Evolutionary conservation across 139 green algal genomes (phyloP).

Genomic region (Desmodesmus armatus): DNA sequence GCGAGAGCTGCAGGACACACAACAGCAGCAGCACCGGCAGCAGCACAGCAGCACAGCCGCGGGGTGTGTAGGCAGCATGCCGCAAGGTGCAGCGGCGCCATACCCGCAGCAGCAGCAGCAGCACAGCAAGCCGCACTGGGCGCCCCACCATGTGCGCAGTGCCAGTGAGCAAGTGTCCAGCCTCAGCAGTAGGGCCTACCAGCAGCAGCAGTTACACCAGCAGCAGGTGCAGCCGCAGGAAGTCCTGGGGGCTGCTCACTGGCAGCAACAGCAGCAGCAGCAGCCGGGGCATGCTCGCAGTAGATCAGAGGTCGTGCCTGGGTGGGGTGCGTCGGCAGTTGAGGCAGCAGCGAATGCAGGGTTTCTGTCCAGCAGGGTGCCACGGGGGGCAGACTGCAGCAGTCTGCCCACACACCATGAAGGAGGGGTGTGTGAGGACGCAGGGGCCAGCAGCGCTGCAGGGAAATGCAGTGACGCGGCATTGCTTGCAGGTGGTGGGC

Average conservation of each 20-base stretch:
- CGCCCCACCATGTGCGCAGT: conserved; percentile 15
- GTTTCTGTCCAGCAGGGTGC: not conserved
- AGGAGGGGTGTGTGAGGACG: not conserved
- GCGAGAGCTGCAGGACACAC: conserved; percentile 12
- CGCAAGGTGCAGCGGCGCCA: too few species aligned
- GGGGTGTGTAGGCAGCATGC: not conserved
- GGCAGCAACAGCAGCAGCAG: not conserved
- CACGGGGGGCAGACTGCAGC: too few species aligned
- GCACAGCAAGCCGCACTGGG: conserved; percentile 10
- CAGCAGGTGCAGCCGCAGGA: not conserved
- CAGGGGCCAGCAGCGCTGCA: not conserved
- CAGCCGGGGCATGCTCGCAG: conserved; percentile 11
- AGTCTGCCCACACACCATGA: not conserved
- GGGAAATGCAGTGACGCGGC: not conserved
- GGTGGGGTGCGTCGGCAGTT: conserved; percentile 2
- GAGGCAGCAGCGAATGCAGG: not conserved
- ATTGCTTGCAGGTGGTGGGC: not conserved
- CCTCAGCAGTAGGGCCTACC: not conserved
- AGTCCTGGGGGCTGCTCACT: not conserved
- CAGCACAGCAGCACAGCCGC: conserved; percentile 23
- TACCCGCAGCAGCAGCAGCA: conserved; percentile 30
- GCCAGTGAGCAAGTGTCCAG: conserved; percentile 14
- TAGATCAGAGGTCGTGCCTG: conserved; percentile 1
- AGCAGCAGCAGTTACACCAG: not conserved
- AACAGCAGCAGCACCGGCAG: conserved; percentile 20